Conservation (phyloP, 2,329 filamentous ascomycete genomes). For the Aspergillus fructus region DNA sequence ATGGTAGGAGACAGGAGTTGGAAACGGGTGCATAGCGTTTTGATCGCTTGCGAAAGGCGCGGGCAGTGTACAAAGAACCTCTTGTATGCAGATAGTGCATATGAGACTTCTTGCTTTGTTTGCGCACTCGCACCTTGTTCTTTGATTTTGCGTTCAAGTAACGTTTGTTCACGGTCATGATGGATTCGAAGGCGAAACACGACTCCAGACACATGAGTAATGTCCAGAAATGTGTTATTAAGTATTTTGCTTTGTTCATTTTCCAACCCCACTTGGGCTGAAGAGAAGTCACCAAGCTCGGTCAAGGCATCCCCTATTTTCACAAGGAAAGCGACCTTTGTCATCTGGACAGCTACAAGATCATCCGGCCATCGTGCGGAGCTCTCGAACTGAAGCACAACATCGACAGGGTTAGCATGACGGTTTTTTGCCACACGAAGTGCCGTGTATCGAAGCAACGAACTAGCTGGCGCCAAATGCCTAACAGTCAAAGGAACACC, state of each 20-base stretch:
- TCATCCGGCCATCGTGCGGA: slow-evolving; percentile 94
- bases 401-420: slow-evolving; percentile 61
- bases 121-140: slow-evolving; percentile 68
- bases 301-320: slow-evolving; percentile 72
- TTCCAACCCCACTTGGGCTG: slow-evolving; percentile 75
- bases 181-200: slow-evolving; percentile 84
- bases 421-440: slow-evolving; percentile 28
- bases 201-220: slow-evolving; percentile 69
- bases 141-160: slow-evolving; percentile 76
- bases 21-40: slow-evolving; percentile 76
- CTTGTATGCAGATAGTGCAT: slow-evolving; percentile 68
- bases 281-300: slow-evolving; percentile 59
- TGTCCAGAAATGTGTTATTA: slow-evolving; percentile 80
- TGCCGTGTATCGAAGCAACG: slow-evolving; percentile 72
- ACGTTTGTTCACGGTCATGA: slow-evolving; percentile 78
- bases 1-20: slow-evolving; percentile 79
- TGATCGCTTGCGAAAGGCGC: slow-evolving; percentile 76
- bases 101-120: slow-evolving; percentile 66
- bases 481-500: slow-evolving; percentile 84
- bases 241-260: slow-evolving; percentile 66
- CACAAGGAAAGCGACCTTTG: slow-evolving; percentile 83
- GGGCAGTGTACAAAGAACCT: slow-evolving; percentile 71
- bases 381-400: slow-evolving; percentile 87
- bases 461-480: slow-evolving; percentile 71
- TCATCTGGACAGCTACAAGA: slow-evolving; percentile 83